These are phyloP conservation scores for Hydnomerulius pinastri DNA, from an alignment of 768 basidiomycete genomes.

Conservation along the genomic window DNA sequence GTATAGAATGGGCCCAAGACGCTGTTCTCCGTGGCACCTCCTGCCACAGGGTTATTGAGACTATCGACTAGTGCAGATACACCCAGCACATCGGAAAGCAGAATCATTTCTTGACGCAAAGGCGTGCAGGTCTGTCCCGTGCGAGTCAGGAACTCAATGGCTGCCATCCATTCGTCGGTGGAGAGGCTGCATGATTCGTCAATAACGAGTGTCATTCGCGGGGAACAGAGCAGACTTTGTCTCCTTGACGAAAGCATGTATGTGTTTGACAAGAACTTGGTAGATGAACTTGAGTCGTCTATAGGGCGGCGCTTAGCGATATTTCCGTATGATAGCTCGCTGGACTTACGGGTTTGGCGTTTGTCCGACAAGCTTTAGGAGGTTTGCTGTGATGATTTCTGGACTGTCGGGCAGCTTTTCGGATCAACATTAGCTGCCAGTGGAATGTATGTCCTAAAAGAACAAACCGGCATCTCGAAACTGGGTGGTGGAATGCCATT, in stretches of 20 bases:
- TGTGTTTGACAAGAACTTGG: constrained; percentile 57
- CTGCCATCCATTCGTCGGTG: constrained; percentile 83
- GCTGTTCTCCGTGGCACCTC: constrained; percentile 68
- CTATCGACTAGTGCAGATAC: constrained; percentile 77
- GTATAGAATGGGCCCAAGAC: constrained; percentile 86
- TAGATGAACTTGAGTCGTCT: constrained; percentile 51
- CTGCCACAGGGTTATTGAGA: constrained; percentile 66
- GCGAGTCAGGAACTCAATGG: constrained; percentile 77
- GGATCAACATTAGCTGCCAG: constrained; percentile 2
- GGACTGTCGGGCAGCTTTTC: constrained; percentile 47
- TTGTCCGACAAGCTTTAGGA: constrained; percentile 40
- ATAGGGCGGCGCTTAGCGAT: background rate
- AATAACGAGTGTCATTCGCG: background rate
- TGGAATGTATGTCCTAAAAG: too few relatives aligned
- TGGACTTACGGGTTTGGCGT: constrained; percentile 41
- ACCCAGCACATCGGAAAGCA: constrained; percentile 82
- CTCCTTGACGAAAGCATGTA: constrained; percentile 76
- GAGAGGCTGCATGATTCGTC: constrained; percentile 49
- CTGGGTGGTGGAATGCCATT: constrained; percentile 43
- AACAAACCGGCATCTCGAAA: constrained; percentile 43
- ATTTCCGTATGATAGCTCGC: background rate
- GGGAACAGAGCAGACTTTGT: constrained; percentile 45
- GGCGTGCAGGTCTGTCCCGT: constrained; percentile 74
- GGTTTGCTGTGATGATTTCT: constrained; percentile 52
- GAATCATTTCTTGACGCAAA: constrained; percentile 77